phyloP scores from a whole-genome alignment of 495 filamentous ascomycete species.

The Pseudoneurospora amorphoporcata region DNA sequence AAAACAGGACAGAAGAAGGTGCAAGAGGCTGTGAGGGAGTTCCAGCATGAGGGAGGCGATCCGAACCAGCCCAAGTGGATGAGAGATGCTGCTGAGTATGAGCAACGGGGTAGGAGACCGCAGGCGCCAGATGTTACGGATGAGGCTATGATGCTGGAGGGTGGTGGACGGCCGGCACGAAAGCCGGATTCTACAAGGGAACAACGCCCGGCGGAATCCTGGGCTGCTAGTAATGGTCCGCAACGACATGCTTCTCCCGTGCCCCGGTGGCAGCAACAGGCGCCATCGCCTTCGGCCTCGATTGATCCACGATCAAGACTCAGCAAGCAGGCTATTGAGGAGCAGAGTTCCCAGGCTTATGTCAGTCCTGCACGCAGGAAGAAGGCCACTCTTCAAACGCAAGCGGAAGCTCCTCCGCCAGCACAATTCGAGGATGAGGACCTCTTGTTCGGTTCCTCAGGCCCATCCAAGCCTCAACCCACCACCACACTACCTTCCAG shows the following conservation, averaged over 20 bases:
- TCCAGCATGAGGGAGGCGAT: slow-evolving; percentile 62
- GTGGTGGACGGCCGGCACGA: slow-evolving; percentile 39
- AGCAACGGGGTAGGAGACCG: slow-evolving; percentile 12
- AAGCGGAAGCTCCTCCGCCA: slow-evolving; percentile 26
- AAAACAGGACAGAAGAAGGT: slow-evolving; percentile 88
- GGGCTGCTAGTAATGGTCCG: slow-evolving; percentile 12
- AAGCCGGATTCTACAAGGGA: slow-evolving; percentile 15
- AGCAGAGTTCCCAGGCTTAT: slow-evolving; percentile 77
- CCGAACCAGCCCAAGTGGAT: slow-evolving; percentile 90
- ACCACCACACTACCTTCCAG: slow-evolving; percentile 11
- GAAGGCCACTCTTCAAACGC: slow-evolving; percentile 44
- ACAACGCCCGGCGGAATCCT: slow-evolving; percentile 12
- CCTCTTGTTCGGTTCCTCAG: slow-evolving; percentile 42
- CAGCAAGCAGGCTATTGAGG: slow-evolving; percentile 62
- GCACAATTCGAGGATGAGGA: slow-evolving; percentile 42
- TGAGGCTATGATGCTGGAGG: slow-evolving; percentile 86
- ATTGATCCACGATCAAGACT: slow-evolving; percentile 51
- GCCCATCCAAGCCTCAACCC: slow-evolving; percentile 9
- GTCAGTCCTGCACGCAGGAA: slow-evolving; percentile 79
- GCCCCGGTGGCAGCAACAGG: slow-evolving; percentile 40
- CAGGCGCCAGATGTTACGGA: slow-evolving; percentile 51
- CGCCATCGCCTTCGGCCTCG: slow-evolving; percentile 6
- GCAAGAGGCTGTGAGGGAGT: slow-evolving; percentile 87
- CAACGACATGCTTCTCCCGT: slow-evolving; percentile 34
- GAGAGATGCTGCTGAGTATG: slow-evolving; percentile 48